phyloP scores from a whole-genome alignment of 176 grass and related monocot species.

The Oryza longistaminata region DNA sequence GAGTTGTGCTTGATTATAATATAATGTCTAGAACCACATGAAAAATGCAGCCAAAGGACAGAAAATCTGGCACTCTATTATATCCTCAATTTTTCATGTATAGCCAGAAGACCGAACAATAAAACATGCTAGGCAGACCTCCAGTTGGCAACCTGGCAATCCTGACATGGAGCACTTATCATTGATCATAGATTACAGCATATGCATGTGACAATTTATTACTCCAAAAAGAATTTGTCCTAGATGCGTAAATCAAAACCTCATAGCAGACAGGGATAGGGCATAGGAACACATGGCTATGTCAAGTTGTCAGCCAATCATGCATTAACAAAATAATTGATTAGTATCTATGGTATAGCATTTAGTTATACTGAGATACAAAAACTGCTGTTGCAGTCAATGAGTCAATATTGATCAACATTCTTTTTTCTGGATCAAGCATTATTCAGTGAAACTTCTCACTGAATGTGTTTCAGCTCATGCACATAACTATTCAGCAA shows the following conservation, averaged over 20 bases:
- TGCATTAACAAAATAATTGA: not conserved
- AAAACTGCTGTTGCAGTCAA: not conserved
- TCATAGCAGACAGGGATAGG: not conserved
- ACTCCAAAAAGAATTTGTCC: not conserved
- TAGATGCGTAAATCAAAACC: not conserved
- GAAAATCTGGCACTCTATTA: not conserved
- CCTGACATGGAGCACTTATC: not conserved
- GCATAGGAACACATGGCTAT: not conserved
- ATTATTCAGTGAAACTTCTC: slow-evolving; percentile 1
- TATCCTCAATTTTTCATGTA: not conserved
- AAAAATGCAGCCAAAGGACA: not conserved
- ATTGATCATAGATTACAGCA: not conserved
- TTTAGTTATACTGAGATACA: not conserved
- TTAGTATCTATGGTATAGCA: not conserved
- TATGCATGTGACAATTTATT: not conserved
- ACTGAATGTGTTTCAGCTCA: not conserved
- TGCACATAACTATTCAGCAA: not conserved
- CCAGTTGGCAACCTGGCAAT: not conserved
- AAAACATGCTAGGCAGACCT: not conserved
- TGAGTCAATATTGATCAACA: not conserved
- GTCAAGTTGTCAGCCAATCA: slow-evolving; percentile 5
- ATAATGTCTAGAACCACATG: not conserved
- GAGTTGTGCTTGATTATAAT: not conserved
- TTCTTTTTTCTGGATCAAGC: slow-evolving; percentile 2
- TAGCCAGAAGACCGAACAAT: not conserved